Evolutionary conservation across 768 basidiomycete species (phyloP).

Genomic region (Amanita polypyramis): DNA sequence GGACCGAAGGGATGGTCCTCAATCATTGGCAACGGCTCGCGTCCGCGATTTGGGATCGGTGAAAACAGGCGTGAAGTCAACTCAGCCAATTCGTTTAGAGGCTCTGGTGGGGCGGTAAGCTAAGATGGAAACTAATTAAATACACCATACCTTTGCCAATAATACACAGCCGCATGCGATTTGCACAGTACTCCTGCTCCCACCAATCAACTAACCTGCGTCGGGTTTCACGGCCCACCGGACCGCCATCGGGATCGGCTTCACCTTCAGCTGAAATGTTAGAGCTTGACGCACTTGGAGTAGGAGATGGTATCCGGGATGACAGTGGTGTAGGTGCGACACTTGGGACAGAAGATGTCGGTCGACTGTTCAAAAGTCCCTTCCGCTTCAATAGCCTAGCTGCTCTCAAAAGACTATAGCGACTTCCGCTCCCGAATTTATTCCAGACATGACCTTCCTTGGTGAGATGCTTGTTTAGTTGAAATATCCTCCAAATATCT

Average conservation of each 20-base stretch:
- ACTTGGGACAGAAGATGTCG: constrained; percentile 18
- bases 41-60: constrained; percentile 53
- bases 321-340: constrained; percentile 33
- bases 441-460: constrained; percentile 74
- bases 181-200: constrained; percentile 70
- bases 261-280: constrained; percentile 42
- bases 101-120: constrained; percentile 34
- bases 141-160: constrained; percentile 57
- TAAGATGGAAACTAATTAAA: neutral
- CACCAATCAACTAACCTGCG: constrained; percentile 81
- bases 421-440: constrained; percentile 88
- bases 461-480: constrained; percentile 82
- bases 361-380: constrained; percentile 26
- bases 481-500: constrained; percentile 91
- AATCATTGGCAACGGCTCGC: constrained; percentile 51
- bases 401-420: constrained; percentile 55
- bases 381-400: constrained; percentile 47
- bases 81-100: constrained; percentile 59
- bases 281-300: constrained; percentile 45
- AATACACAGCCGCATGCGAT: constrained; percentile 71
- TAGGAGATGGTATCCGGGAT: constrained; percentile 48
- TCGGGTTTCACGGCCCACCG: constrained; percentile 69
- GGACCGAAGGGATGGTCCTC: constrained; percentile 68
- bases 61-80: constrained; percentile 62
- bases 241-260: constrained; percentile 63